Conservation (phyloP, 805 yeast genomes). For the Metschnikowia kunwiensis region DNA sequence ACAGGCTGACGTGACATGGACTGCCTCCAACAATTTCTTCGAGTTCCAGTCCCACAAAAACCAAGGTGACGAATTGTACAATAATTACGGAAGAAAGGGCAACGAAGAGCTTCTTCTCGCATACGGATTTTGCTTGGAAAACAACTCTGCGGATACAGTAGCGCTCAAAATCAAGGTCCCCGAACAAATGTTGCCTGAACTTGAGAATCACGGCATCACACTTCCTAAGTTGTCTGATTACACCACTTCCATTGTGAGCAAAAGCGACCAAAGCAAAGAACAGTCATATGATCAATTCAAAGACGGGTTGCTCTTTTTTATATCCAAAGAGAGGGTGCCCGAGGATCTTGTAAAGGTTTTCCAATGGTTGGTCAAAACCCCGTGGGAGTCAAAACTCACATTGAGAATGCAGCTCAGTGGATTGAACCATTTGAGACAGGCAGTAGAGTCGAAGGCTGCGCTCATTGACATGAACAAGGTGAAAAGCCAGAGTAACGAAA, state of each 20-base stretch:
- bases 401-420: conserved; percentile 62
- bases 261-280: conserved; percentile 1
- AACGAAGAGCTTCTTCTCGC: conserved; percentile 79
- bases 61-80: conserved; percentile 46
- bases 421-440: conserved; percentile 47
- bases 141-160: conserved; percentile 56
- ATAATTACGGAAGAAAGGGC: conserved; percentile 85
- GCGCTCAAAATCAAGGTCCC: conserved; percentile 61
- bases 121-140: conserved; percentile 70
- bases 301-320: conserved; percentile 41
- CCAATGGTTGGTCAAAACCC: conserved; percentile 48
- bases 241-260: conserved; percentile 34
- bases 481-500: conserved; percentile 9
- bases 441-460: conserved; percentile 50
- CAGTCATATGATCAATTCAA: conserved; percentile 16
- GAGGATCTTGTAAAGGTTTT: conserved; percentile 50
- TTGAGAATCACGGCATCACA: conserved; percentile 36
- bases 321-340: conserved; percentile 36
- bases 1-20: conserved; percentile 64
- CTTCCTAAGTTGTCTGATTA: conserved; percentile 36
- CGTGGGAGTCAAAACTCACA: conserved; percentile 46
- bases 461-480: conserved; percentile 28
- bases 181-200: conserved; percentile 25
- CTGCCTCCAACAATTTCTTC: conserved; percentile 24
- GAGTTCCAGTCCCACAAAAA: conserved; percentile 41